Percentiles rank a stretch among this genome's conserved stretches.
Evolutionary conservation across 306 rosid species (phyloP).

Genomic region (Glycine soja): DNA sequence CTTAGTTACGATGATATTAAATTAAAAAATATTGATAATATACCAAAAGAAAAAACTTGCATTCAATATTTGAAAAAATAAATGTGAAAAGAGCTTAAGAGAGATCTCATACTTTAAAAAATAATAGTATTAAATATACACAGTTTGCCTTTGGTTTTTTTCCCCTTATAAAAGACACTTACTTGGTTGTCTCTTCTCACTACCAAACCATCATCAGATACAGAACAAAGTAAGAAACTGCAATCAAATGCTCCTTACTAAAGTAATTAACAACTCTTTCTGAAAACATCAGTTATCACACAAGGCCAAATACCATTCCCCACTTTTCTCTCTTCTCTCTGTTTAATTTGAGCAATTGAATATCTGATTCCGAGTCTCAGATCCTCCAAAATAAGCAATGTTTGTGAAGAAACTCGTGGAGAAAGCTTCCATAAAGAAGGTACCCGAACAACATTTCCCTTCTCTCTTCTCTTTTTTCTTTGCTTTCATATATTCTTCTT

Average conservation of each 20-base stretch:
- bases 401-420: conserved; percentile 83
- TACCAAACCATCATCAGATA: neutral
- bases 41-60: neutral
- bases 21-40: no score
- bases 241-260: conserved; percentile 51
- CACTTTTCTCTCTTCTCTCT: neutral
- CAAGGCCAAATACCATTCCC: neutral
- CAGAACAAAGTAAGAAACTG: conserved; percentile 47
- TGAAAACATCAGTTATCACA: conserved; percentile 48
- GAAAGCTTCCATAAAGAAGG: conserved; percentile 90
- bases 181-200: conserved; percentile 25
- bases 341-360: neutral
- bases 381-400: conserved; percentile 54
- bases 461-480: neutral
- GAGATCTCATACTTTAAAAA: no score
- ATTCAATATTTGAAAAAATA: neutral
- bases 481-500: neutral
- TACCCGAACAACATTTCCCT: neutral
- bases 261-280: neutral
- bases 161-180: neutral
- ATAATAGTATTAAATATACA: no score
- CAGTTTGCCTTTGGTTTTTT: no score
- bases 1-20: no score
- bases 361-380: conserved; percentile 26
- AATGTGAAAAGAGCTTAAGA: no score